A percentile compares a stretch with the other conserved stretches of the same genome.
Evolutionary conservation across 352 stramenopile genomes (phyloP).

Genomic region (Pythium aphanidermatum): DNA sequence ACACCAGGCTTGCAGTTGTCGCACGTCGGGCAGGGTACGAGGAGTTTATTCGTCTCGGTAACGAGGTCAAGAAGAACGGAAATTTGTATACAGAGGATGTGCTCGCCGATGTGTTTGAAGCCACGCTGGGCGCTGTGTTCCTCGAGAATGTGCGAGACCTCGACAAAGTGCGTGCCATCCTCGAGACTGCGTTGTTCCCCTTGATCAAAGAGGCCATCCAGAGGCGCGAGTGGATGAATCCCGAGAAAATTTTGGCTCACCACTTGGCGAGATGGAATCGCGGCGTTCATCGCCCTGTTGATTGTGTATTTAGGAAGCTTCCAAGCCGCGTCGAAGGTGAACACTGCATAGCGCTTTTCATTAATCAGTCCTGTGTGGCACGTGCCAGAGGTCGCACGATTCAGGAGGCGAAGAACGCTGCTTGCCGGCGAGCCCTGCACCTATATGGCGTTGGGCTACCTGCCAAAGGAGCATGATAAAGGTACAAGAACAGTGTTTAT

Average conservation of each 20-base stretch:
- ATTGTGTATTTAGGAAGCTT: slow-evolving; percentile 51
- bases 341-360: slow-evolving; percentile 60
- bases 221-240: slow-evolving; percentile 79
- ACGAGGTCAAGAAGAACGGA: slow-evolving; percentile 44
- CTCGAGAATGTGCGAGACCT: slow-evolving; percentile 63
- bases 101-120: slow-evolving; percentile 75
- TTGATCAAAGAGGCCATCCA: slow-evolving; percentile 65
- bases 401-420: slow-evolving; percentile 57
- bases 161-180: slow-evolving; percentile 48
- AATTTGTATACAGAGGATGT: slow-evolving; percentile 72
- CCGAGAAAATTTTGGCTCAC: slow-evolving; percentile 58
- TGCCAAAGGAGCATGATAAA: slow-evolving; percentile 13
- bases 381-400: slow-evolving; percentile 63
- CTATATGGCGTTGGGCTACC: slow-evolving; percentile 55
- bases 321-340: slow-evolving; percentile 15
- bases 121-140: slow-evolving; percentile 67
- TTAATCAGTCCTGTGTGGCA: slow-evolving; percentile 58
- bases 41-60: slow-evolving; percentile 68
- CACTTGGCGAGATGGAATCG: slow-evolving; percentile 55
- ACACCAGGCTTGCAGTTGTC: slow-evolving; percentile 62
- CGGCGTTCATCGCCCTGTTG: slow-evolving; percentile 22
- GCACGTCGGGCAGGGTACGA: slow-evolving; percentile 52
- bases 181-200: slow-evolving; percentile 60
- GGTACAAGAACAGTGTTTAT: slow-evolving; percentile 5
- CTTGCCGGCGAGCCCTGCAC: slow-evolving; percentile 53